A percentile compares a stretch with the other conserved stretches of the same genome.
Evolutionary conservation across 306 rosid genomes (phyloP).

Genomic region (Casuarina cunninghamiana): DNA sequence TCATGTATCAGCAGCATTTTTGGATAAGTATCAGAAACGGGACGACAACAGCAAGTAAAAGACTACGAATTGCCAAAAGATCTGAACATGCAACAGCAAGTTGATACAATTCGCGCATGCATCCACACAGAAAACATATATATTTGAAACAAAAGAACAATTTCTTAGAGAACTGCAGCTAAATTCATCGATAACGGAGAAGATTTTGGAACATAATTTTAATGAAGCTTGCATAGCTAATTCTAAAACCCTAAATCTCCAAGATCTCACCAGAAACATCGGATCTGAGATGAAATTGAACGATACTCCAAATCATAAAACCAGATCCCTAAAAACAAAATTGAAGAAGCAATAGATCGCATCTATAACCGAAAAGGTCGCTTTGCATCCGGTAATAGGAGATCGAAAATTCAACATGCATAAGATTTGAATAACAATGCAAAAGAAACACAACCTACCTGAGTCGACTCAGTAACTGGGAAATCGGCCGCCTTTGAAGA

Average conservation of each 20-base stretch:
- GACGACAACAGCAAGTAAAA: neutral
- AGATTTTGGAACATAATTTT: neutral
- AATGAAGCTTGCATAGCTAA: neutral
- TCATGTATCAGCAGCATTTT: neutral
- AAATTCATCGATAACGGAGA: neutral
- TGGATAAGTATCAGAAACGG: neutral
- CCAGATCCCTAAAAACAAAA: neutral
- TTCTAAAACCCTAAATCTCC: neutral
- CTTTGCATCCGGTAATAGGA: neutral
- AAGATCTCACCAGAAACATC: neutral
- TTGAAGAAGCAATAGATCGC: slow-evolving; percentile 22
- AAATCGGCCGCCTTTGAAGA: slow-evolving; percentile 1
- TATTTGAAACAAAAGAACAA: neutral
- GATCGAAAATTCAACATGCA: neutral
- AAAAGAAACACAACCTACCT: slow-evolving; percentile 22
- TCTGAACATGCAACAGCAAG: too few species aligned
- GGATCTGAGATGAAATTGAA: neutral
- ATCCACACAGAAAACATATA: neutral
- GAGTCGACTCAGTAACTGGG: slow-evolving; percentile 11
- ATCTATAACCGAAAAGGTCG: slow-evolving; percentile 2
- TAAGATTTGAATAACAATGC: neutral
- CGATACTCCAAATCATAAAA: too few species aligned
- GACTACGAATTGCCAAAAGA: neutral
- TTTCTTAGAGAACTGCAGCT: neutral
- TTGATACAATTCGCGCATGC: neutral